phyloP scores from a whole-genome alignment of 768 basidiomycete species.

The Boletus sensibilis region DNA sequence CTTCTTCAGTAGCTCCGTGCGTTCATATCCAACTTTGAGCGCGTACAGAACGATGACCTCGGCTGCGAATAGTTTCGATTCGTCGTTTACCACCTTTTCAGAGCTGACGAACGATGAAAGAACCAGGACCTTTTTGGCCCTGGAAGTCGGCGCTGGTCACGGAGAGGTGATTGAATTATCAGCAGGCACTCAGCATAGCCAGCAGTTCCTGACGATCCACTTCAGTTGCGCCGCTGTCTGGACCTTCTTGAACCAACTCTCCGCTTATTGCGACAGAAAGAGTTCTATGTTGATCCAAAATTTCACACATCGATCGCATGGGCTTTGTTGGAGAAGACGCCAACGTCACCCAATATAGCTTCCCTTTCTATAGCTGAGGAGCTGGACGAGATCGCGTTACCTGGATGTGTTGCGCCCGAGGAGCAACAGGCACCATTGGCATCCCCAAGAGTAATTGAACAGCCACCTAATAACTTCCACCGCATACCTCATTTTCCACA shows the following conservation, averaged over 20 bases:
- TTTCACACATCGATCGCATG: slow-evolving; percentile 92
- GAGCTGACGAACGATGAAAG: slow-evolving; percentile 77
- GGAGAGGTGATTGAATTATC: slow-evolving; percentile 51
- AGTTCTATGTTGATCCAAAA: slow-evolving; percentile 76
- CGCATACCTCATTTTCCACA: slow-evolving; percentile 53
- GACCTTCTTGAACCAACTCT: slow-evolving; percentile 59
- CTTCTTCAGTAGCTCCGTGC: slow-evolving; percentile 48
- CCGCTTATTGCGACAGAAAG: slow-evolving; percentile 61
- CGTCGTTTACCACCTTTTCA: slow-evolving; percentile 71
- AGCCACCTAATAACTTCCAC: slow-evolving; percentile 34
- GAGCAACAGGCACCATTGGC: slow-evolving; percentile 4
- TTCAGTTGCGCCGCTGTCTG: slow-evolving; percentile 58
- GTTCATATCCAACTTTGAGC: slow-evolving; percentile 16
- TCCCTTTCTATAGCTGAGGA: slow-evolving; percentile 1
- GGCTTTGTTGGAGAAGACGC: slow-evolving; percentile 56
- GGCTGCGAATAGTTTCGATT: slow-evolving; percentile 52
- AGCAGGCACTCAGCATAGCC: neutral
- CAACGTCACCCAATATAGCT: slow-evolving; percentile 2
- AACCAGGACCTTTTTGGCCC: slow-evolving; percentile 75
- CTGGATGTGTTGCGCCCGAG: neutral
- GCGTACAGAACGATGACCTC: slow-evolving; percentile 5
- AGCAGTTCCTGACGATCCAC: slow-evolving; percentile 18
- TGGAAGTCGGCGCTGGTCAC: slow-evolving; percentile 85
- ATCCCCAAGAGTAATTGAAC: slow-evolving; percentile 6
- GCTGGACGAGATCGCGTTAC: slow-evolving; percentile 1